Evolutionary conservation across 345 rosid genomes (phyloP), one percentile per base, ranked within the genome.

Genomic region (Ceriops zippeliana): DNA sequence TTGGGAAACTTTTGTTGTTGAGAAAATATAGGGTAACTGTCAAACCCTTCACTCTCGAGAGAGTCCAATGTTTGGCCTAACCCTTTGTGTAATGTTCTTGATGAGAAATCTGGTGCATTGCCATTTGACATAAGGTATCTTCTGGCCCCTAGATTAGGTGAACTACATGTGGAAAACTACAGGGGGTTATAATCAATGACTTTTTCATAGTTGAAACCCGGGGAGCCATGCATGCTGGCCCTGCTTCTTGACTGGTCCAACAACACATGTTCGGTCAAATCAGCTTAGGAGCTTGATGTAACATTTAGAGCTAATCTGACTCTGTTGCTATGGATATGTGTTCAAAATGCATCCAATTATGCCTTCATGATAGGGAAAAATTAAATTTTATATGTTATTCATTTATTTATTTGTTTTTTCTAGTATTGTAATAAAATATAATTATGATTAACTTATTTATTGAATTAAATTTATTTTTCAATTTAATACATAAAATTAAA

Each of bases 121-220:
- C 67, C 82, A 75, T 83, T 82, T 80, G 86, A 84, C 83, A 76
- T 77, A 72, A 46, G 85, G 76, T 80, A 67, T 74, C 69, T 53
- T 68, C 81, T 62, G 65, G 71, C 61, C 79, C 20, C 54, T 71
- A 68, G 77, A 83, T 82, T 89, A 84, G 91, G 89, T 86, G 86
- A 87, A 73, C 87, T 79, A 70, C 90, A 89, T 88, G 91, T 86
- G 90, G 91, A 89, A 86, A 88, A 82, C 78, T 74, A 81, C 83
- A 5, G 17, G 52, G 65, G 57, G 82, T 86, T 88, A 38, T 70
- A 58, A 52, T 88, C 90, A 66, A 72, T 79, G 76, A 42, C 49
- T 83, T 68, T 78, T 73, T 28, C 47, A 1, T 32, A 35, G 65
- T 64, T 76, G 73, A 71, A 73, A 73, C 66, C 32, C 66, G 56